Evolutionary conservation across 2,329 filamentous ascomycete genomes (phyloP).

Genomic region (Clonostachys byssicola): DNA sequence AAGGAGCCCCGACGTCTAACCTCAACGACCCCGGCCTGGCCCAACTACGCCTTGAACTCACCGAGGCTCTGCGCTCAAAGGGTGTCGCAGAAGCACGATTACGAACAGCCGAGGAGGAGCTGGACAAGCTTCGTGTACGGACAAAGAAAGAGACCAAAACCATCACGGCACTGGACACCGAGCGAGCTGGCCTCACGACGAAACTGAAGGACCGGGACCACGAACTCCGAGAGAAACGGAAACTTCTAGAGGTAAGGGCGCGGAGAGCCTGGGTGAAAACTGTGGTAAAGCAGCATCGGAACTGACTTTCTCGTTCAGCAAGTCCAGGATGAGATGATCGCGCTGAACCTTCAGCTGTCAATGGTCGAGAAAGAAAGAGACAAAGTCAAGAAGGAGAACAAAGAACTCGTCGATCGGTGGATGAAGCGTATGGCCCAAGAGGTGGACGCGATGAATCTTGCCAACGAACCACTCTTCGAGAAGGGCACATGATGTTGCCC

Average conservation of each 20-base stretch:
- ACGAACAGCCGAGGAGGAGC: slow-evolving; percentile 57
- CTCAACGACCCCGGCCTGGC: slow-evolving; percentile 26
- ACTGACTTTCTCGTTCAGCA: slow-evolving; percentile 39
- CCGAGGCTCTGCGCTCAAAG: slow-evolving; percentile 72
- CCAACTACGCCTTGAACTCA: slow-evolving; percentile 65
- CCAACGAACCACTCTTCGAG: slow-evolving; percentile 39
- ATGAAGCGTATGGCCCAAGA: slow-evolving; percentile 84
- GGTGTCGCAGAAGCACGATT: slow-evolving; percentile 63
- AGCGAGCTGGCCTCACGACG: slow-evolving; percentile 57
- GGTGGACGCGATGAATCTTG: slow-evolving; percentile 79
- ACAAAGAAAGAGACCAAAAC: slow-evolving; percentile 54
- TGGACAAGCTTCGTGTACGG: slow-evolving; percentile 57
- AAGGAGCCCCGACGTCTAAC: neutral
- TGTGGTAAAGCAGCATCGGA: neutral
- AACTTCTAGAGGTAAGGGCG: slow-evolving; percentile 65
- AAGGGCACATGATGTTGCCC: neutral
- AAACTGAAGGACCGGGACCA: slow-evolving; percentile 78
- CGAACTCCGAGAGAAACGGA: slow-evolving; percentile 78
- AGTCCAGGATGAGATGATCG: slow-evolving; percentile 89
- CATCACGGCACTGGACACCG: slow-evolving; percentile 57
- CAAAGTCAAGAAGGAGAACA: slow-evolving; percentile 76
- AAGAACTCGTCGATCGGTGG: slow-evolving; percentile 86
- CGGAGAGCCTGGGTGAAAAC: neutral
- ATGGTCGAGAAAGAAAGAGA: slow-evolving; percentile 74
- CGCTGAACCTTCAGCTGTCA: slow-evolving; percentile 81